phyloP scores from a whole-genome alignment of 805 yeast species.

The Debaryomyces prosopidis region DNA sequence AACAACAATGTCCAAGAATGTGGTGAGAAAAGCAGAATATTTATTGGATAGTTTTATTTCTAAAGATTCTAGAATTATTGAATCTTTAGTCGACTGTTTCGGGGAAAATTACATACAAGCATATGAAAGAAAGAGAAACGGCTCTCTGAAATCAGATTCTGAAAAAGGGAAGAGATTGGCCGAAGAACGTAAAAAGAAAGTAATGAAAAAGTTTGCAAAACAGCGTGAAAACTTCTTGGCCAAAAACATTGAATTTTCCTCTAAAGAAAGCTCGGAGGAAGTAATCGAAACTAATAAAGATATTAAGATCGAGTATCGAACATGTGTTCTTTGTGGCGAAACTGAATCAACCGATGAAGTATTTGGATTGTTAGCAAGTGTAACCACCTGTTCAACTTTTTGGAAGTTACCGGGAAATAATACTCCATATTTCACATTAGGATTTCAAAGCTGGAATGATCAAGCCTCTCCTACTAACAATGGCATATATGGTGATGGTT shows the following conservation, averaged over 20 bases:
- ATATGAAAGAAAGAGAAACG: slow-evolving; percentile 47
- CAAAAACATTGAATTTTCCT: slow-evolving; percentile 28
- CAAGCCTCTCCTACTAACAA: slow-evolving; percentile 15
- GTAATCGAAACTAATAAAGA: slow-evolving; percentile 11
- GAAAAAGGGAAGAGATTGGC: slow-evolving; percentile 61
- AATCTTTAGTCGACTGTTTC: slow-evolving; percentile 53
- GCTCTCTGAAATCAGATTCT: slow-evolving; percentile 48
- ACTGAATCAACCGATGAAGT: slow-evolving; percentile 44
- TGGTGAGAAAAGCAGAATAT: slow-evolving; percentile 56
- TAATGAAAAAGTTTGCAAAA: slow-evolving; percentile 61
- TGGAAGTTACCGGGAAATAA: slow-evolving; percentile 44
- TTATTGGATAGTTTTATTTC: slow-evolving; percentile 52
- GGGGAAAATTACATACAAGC: slow-evolving; percentile 54
- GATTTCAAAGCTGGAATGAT: slow-evolving; percentile 22
- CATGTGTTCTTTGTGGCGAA: slow-evolving; percentile 63
- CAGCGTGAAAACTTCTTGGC: slow-evolving; percentile 47
- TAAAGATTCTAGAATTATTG: slow-evolving; percentile 51
- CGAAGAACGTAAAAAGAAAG: slow-evolving; percentile 58
- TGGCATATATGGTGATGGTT: slow-evolving; percentile 20
- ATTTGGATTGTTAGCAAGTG: slow-evolving; percentile 60
- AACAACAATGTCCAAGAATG: slow-evolving; percentile 48
- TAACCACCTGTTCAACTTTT: slow-evolving; percentile 46
- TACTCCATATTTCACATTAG: slow-evolving; percentile 14
- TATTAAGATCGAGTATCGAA: slow-evolving; percentile 21
- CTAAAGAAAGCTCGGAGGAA: slow-evolving; percentile 2